These are phyloP conservation scores for Agastache rugosa DNA, from an alignment of 257 asterid genomes.

Conservation along the genomic window DNA sequence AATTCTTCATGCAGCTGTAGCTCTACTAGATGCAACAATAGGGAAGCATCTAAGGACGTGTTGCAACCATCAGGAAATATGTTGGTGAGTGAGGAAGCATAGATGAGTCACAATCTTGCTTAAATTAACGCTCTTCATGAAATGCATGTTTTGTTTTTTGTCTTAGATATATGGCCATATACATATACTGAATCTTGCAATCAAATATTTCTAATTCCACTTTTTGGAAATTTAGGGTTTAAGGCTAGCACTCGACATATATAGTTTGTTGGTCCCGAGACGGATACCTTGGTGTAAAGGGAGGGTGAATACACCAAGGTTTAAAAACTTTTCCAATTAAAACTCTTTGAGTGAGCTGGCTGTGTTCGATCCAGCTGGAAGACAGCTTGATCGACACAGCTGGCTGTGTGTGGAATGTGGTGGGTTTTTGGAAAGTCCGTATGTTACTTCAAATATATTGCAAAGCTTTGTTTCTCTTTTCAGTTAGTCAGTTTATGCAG, in stretches of 20 bases:
- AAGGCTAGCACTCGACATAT: not conserved
- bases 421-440: too few relatives aligned
- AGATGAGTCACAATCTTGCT: slow-evolving; percentile 56
- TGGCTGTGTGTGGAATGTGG: too few relatives aligned
- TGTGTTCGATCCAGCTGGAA: too few relatives aligned
- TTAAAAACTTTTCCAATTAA: too few relatives aligned
- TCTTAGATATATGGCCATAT: not conserved
- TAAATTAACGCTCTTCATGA: not conserved
- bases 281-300: too few relatives aligned
- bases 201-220: not conserved
- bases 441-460: too few relatives aligned
- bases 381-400: too few relatives aligned
- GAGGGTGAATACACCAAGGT: too few relatives aligned
- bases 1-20: slow-evolving; percentile 63
- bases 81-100: slow-evolving; percentile 46
- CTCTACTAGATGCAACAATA: slow-evolving; percentile 65
- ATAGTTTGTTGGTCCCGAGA: too few relatives aligned
- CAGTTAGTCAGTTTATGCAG: too few relatives aligned
- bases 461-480: too few relatives aligned
- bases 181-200: not conserved
- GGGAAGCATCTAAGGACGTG: slow-evolving; percentile 36
- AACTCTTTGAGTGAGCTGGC: too few relatives aligned
- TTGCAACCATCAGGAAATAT: slow-evolving; percentile 34
- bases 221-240: not conserved
- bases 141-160: not conserved